Base-by-base conservation (phyloP, 2,329 filamentous ascomycete species). In the Aspergillus sp. region DNA sequence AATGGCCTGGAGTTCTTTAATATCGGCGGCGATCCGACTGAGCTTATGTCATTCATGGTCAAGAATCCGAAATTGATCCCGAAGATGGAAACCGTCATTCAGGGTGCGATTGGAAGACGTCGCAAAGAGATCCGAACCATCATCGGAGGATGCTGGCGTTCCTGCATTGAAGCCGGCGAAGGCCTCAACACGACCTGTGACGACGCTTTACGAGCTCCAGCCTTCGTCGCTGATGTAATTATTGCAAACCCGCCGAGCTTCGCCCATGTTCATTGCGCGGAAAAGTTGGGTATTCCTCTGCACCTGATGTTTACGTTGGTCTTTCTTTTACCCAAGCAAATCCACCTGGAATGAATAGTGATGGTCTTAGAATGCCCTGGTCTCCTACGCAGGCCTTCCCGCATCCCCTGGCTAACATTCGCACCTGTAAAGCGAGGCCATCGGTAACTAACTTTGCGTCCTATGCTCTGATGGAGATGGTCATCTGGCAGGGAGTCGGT, bases 31-130 rank as follows among this genome's bases (percentile, higher is more conserved):
- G 84, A 89, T 59, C 86, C 86, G 1, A 77, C 81, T 2, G 79
- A 86, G 55, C 72, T 89, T 35, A 90, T 89, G 86, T 86, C 88
- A 1, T 93, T 90, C 57, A 93, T 93, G 88, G 88, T 93, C 39
- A 90, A 90, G 65, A 86, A 93, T 53, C 88, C 88, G 0, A 87
- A 88, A 0, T 73, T 95, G 19, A 88, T 94, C 81, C 89, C 89
- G 2, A 85, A 85, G 0, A 79, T 91, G 39, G 83, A 89, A 38
- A 83, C 86, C 0, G 68, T 94, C 41, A 82, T 82, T 47, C 86
- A 78, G 48, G 89, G 89, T 9, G 89, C 93, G 59, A 81, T 95
- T 39, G 83, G 80, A 38, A 86, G 88, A 31, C 77, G 88, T 26
- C 82, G 78, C 50, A 86, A 85, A n/a, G 50, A 44, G 32, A 88